Percentiles rank a stretch among this genome's conserved stretches.
Evolutionary conservation across 208 protist species (phyloP).

Genomic region (Strigomonas galati): DNA sequence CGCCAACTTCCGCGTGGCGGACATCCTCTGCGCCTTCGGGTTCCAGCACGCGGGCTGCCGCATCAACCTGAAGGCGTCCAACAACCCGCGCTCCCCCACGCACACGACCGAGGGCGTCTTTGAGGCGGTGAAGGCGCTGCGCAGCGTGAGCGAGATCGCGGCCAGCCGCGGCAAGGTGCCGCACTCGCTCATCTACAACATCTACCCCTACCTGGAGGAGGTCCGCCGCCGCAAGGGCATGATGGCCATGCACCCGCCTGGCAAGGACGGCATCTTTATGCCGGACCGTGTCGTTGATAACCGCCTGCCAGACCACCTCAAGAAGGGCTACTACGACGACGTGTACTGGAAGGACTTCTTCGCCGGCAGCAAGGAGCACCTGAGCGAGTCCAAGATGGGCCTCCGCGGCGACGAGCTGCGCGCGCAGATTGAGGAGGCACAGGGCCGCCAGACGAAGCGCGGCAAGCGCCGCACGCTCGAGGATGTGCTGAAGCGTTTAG

Average conservation of each 20-base stretch:
- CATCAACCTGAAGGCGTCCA: slow-evolving; percentile 75
- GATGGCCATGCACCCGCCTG: slow-evolving; percentile 92
- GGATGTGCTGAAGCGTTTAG: slow-evolving; percentile 77
- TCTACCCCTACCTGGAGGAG: slow-evolving; percentile 93
- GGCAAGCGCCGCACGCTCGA: slow-evolving; percentile 79
- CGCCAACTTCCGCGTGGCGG: slow-evolving; percentile 88
- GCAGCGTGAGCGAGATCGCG: slow-evolving; percentile 90
- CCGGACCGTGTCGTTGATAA: slow-evolving; percentile 92
- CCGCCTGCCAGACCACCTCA: slow-evolving; percentile 89
- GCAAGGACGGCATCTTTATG: slow-evolving; percentile 90
- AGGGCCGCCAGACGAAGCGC: slow-evolving; percentile 27
- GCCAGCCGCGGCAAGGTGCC: slow-evolving; percentile 90
- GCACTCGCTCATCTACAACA: slow-evolving; percentile 91
- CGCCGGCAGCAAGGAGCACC: slow-evolving; percentile 82
- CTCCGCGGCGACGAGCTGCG: slow-evolving; percentile 89
- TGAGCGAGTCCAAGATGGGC: slow-evolving; percentile 89
- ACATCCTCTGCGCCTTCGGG: slow-evolving; percentile 93
- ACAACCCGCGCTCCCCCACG: slow-evolving; percentile 86
- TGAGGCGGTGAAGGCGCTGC: slow-evolving; percentile 86
- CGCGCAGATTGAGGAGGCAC: slow-evolving; percentile 50
- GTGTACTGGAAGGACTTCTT: slow-evolving; percentile 94
- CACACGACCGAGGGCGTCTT: slow-evolving; percentile 91
- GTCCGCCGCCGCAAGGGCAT: slow-evolving; percentile 89
- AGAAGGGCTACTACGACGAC: slow-evolving; percentile 93
- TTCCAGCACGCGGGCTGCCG: slow-evolving; percentile 90